These are phyloP conservation scores for Xanthoconium stramineum DNA, from an alignment of 768 basidiomycete genomes.

Conservation along the genomic window DNA sequence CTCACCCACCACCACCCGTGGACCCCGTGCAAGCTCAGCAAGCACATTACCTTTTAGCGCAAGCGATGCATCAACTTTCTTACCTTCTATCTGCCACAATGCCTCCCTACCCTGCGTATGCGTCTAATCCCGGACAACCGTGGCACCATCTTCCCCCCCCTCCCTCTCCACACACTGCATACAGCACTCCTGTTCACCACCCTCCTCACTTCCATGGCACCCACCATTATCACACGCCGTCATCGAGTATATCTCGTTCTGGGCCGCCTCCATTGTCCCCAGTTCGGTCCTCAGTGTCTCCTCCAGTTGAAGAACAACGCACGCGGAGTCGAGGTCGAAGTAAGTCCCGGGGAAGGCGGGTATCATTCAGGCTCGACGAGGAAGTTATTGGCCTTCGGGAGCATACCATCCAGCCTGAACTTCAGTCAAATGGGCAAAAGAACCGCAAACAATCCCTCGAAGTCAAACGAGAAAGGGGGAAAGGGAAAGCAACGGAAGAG, in stretches of 20 bases:
- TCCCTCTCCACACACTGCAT: slow-evolving; percentile 5
- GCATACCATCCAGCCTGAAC: slow-evolving; percentile 4
- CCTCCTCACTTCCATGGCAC: slow-evolving; percentile 17
- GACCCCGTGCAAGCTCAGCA: slow-evolving; percentile 34
- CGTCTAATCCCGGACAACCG: slow-evolving; percentile 18
- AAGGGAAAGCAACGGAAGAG: slow-evolving; percentile 13
- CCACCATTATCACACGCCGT: slow-evolving; percentile 20
- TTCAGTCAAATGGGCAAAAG: slow-evolving; percentile 2
- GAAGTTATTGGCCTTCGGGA: slow-evolving; percentile 7
- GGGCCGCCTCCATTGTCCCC: slow-evolving; percentile 55
- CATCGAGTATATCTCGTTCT: slow-evolving; percentile 45
- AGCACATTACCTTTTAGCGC: slow-evolving; percentile 36
- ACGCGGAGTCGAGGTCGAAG: slow-evolving; percentile 44
- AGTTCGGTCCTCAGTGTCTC: slow-evolving; percentile 37
- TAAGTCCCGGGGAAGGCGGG: slow-evolving; percentile 51
- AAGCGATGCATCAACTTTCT: slow-evolving; percentile 41
- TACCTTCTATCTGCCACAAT: slow-evolving; percentile 35
- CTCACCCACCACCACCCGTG: slow-evolving; percentile 28
- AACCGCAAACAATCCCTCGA: slow-evolving; percentile 5
- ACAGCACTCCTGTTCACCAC: slow-evolving; percentile 9
- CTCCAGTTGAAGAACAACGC: slow-evolving; percentile 30
- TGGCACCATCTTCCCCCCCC: slow-evolving; percentile 15
- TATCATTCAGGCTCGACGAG: slow-evolving; percentile 51
- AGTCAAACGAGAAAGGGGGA: slow-evolving; percentile 14
- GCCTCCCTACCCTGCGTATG: slow-evolving; percentile 21